A percentile compares a stretch with the other conserved stretches of the same genome.
phyloP scores from a whole-genome alignment of 176 grass and related monocot species.

The Echinochloa phyllopogon region DNA sequence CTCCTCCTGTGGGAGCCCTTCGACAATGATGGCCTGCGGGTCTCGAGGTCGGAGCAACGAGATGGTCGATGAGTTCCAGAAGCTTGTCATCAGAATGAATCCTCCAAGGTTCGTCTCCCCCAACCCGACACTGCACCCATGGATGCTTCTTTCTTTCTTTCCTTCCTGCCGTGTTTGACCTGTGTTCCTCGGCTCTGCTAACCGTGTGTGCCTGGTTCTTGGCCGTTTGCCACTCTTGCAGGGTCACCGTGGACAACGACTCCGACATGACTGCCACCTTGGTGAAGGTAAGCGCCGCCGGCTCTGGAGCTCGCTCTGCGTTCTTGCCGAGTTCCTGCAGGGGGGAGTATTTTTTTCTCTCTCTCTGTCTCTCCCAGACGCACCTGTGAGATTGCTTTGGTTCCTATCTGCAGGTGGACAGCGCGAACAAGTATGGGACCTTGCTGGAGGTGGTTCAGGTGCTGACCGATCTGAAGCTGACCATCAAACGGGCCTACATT shows the following conservation, averaged over 20 bases:
- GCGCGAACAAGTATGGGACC: constrained; percentile 91
- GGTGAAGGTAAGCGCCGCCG: constrained; percentile 65
- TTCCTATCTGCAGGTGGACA: constrained; percentile 78
- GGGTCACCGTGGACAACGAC: constrained; percentile 88
- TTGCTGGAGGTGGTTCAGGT: constrained; percentile 96
- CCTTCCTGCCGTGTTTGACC: constrained; percentile 24
- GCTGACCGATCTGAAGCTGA: constrained; percentile 89
- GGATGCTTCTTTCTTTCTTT: constrained; percentile 8
- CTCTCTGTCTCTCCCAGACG: not conserved
- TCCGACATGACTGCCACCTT: constrained; percentile 80
- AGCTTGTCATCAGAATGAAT: constrained; percentile 97
- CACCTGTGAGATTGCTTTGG: not conserved
- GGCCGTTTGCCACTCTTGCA: constrained; percentile 44
- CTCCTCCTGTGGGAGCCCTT: not conserved
- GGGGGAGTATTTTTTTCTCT: not conserved
- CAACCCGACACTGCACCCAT: constrained; percentile 2
- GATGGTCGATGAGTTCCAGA: constrained; percentile 87
- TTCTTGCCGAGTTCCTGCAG: constrained; percentile 5
- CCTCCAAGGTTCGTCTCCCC: constrained; percentile 73
- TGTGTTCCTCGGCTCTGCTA: constrained; percentile 10
- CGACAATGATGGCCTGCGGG: constrained; percentile 72
- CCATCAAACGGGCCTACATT: constrained; percentile 93
- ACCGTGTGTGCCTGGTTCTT: constrained; percentile 28
- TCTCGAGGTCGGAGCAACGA: constrained; percentile 64
- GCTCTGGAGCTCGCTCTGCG: constrained; percentile 5